Evolutionary conservation across 768 basidiomycete species (phyloP).

Genomic region (Auriscalpium vulgare): DNA sequence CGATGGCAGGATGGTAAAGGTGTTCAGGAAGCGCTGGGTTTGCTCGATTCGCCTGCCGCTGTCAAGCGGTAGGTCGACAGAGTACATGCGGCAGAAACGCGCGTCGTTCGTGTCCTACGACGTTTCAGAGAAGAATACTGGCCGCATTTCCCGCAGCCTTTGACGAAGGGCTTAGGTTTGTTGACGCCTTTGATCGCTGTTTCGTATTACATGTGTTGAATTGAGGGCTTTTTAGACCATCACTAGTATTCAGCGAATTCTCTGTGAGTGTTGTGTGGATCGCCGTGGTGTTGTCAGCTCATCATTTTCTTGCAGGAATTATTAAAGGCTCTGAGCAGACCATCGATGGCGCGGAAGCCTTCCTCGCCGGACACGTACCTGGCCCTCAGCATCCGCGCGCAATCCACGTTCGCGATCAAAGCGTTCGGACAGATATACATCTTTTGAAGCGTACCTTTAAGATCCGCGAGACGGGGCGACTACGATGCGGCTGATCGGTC

Average conservation of each 20-base stretch:
- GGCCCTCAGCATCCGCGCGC: background rate
- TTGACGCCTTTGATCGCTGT: constrained; percentile 28
- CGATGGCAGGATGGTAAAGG: constrained; percentile 22
- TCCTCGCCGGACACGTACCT: constrained; percentile 4
- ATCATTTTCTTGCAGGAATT: constrained; percentile 31
- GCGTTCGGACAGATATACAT: constrained; percentile 19
- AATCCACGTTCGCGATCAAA: constrained; percentile 40
- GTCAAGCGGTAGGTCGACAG: background rate
- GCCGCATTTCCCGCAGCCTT: constrained; percentile 45
- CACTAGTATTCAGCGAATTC: constrained; percentile 56
- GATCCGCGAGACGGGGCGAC: constrained; percentile 31
- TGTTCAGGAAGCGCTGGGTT: background rate
- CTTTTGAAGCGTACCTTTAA: constrained; percentile 49
- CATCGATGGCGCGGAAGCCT: constrained; percentile 14
- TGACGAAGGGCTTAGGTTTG: constrained; percentile 47
- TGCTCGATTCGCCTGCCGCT: background rate
- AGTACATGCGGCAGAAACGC: background rate
- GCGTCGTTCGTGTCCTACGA: constrained; percentile 32
- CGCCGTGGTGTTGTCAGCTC: background rate
- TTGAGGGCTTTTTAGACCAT: constrained; percentile 39
- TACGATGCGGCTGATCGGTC: constrained; percentile 57
- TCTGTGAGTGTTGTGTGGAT: constrained; percentile 35
- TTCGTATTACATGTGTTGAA: constrained; percentile 40
- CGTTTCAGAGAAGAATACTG: constrained; percentile 48
- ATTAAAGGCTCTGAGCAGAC: constrained; percentile 61